Conservation (phyloP, 345 rosid genomes). For the Iberis pinnata region DNA sequence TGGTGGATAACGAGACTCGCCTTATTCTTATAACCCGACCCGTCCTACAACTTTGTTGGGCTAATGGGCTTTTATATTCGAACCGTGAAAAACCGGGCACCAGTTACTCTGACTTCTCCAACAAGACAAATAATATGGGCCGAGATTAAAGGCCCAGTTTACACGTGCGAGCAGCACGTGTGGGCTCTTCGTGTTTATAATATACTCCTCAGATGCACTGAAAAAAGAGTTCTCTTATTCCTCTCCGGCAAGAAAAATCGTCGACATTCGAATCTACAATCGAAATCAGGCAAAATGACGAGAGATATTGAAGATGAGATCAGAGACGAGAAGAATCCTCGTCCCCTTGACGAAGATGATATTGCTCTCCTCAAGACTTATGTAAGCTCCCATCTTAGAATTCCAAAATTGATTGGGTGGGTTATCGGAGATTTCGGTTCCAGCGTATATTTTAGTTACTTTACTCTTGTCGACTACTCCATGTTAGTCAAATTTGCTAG, state of each 20-base stretch:
- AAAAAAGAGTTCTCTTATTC: too few species aligned
- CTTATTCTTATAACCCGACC: conserved; percentile 5
- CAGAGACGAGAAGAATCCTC: conserved; percentile 87
- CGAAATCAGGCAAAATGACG: conserved; percentile 26
- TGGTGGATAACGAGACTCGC: conserved; percentile 32
- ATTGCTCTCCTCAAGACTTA: conserved; percentile 93
- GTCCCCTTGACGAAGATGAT: conserved; percentile 84
- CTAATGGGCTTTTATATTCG: background rate
- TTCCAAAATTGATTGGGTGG: background rate
- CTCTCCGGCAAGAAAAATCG: background rate
- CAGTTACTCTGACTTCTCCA: background rate
- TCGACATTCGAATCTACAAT: background rate
- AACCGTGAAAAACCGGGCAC: too few species aligned
- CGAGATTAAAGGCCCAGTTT: background rate
- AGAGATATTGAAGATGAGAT: conserved; percentile 49
- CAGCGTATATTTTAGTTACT: background rate
- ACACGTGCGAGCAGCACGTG: background rate
- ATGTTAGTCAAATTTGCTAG: conserved; percentile 7
- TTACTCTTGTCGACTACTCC: background rate
- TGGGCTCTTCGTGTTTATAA: background rate
- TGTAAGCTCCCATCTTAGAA: conserved; percentile 28
- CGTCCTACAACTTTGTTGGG: background rate
- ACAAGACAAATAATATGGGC: background rate
- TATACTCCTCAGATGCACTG: background rate
- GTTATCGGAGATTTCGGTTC: conserved; percentile 7